Conservation (phyloP, 2,329 filamentous ascomycete genomes). For the Talaromyces sp. region DNA sequence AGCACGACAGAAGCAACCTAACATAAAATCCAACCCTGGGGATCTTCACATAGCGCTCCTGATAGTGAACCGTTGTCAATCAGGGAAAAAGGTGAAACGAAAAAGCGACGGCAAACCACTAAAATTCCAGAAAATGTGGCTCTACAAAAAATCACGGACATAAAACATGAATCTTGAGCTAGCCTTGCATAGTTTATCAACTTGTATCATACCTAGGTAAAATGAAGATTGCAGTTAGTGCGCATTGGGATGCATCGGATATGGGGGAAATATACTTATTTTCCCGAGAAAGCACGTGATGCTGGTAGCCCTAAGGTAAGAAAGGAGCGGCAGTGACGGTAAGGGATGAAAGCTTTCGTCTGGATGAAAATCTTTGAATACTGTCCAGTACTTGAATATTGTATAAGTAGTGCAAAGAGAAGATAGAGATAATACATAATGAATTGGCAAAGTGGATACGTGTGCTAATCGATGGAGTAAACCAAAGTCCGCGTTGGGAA, state of each 20-base stretch:
- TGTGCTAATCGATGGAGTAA: background rate
- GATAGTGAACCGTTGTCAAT: background rate
- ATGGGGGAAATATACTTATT: slow-evolving; percentile 4
- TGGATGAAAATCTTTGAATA: background rate
- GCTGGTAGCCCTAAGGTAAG: background rate
- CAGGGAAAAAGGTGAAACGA: background rate
- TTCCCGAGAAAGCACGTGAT: slow-evolving; percentile 7
- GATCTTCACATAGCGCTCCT: background rate
- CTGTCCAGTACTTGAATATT: too few species aligned
- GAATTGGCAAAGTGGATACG: too few species aligned
- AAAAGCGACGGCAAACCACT: background rate
- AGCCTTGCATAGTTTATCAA: background rate
- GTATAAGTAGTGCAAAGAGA: too few species aligned
- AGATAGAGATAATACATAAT: too few species aligned
- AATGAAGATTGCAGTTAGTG: background rate
- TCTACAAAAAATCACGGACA: background rate
- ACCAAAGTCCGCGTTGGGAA: background rate
- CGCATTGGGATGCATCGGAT: background rate
- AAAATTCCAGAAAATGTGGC: background rate
- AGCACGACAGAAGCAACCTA: background rate
- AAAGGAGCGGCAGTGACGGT: background rate
- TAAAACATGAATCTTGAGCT: background rate
- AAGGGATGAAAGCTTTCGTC: background rate
- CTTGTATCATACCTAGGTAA: background rate
- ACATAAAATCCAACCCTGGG: background rate